Evolutionary conservation across 1,284 basidiomycete species (phyloP), one percentile per base, ranked within the genome.

Genomic region (Microbotryum intermedium): DNA sequence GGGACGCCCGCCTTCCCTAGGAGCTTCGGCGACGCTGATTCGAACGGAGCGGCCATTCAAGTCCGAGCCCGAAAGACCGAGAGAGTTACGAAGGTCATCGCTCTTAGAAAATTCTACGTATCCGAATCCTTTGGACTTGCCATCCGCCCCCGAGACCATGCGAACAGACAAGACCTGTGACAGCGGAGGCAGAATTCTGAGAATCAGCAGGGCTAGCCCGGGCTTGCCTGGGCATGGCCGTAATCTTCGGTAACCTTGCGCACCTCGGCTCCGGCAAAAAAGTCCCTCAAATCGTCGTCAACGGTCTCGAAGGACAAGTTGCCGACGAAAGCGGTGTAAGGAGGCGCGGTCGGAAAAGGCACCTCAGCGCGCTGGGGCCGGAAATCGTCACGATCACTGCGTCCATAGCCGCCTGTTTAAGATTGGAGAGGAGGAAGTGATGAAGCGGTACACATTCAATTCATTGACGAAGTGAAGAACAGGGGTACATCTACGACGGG

Each of bases 101-200:
- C 90, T 74, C 56, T 86, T 85, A 44, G 80, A 81, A 72, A 97
- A 98, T 74, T 99, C 94, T 66, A 97, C 85, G 74, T 98, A 98
- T 39, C 94, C 95, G 76, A 97, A 98, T 1, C 95, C 95, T 76
- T 97, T 97, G 39, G 91, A 88, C 74, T 91, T 91, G 57, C 93
- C 91, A 52, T 77, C 76, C 59, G 84, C 82, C 71, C 93, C 92
- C 70, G 82, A 87, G 74, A 98, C 93, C 66, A 98, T 87, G 78
- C 97, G 92, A 66, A 92, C 83, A 26, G 85, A 86, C 74, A 88
- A 87, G 64, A 85, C 81, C 85, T 89, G 69, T 10, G 13, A 18
- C 2, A 39, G 34, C 34, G 34, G 6, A 39, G 34, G 13, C 59
- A 49, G 52, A 39, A 34, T 10, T 16, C 43, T 34, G 28, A 29